phyloP scores from a whole-genome alignment of 176 grass and related monocot genomes.

The Carex pumila region DNA sequence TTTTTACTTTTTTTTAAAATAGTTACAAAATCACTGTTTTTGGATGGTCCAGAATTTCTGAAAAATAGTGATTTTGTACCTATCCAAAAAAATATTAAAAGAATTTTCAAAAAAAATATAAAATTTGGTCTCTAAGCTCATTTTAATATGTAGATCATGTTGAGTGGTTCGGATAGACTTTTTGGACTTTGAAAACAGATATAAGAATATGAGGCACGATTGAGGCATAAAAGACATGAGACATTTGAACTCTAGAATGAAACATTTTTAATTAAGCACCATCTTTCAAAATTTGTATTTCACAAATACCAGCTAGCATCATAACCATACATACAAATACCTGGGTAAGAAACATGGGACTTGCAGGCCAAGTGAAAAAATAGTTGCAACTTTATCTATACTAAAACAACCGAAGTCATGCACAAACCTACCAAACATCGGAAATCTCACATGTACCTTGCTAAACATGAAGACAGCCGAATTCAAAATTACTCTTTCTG shows the following conservation, averaged over 20 bases:
- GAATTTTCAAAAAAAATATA: no score
- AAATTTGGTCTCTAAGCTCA: no score
- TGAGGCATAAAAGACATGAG: no score
- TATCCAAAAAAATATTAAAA: no score
- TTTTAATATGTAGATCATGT: no score
- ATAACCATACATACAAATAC: neutral
- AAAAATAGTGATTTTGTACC: no score
- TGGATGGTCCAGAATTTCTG: no score
- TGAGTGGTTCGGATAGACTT: no score
- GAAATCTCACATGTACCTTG: neutral
- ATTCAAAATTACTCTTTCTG: neutral
- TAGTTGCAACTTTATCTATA: neutral
- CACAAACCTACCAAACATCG: neutral
- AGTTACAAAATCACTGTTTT: no score
- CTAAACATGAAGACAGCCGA: neutral
- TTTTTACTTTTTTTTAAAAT: no score
- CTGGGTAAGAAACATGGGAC: neutral
- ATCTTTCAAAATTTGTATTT: neutral
- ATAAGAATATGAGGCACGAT: no score
- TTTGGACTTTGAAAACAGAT: no score
- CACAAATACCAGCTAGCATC: neutral
- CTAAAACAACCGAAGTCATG: neutral
- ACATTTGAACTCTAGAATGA: neutral
- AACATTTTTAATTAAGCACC: neutral
- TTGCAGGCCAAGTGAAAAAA: neutral